Evolutionary conservation across 2,329 filamentous ascomycete genomes (phyloP), one percentile per base, ranked within the genome.

Genomic region (Aspergillus neoniger): DNA sequence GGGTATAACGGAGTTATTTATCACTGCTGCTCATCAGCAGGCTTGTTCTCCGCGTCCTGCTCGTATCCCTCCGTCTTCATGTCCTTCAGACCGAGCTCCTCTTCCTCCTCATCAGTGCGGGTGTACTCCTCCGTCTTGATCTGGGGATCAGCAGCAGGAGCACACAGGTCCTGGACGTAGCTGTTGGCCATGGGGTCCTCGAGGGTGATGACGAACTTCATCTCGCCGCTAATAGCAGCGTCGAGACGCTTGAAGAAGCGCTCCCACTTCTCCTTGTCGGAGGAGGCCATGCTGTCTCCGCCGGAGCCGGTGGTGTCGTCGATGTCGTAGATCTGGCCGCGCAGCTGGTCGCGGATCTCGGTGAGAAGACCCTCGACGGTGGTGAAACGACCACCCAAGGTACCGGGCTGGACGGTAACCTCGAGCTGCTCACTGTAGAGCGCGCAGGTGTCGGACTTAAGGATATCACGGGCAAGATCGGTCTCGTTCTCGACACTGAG

Each of bases 301-400:
- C 86, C 88, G 19, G 80, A 69, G 25, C 75, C 72, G 55, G 79
- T 76, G 41, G 81, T 81, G 57, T 86, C 86, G 19, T 85, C 86
- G 15, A 85, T 80, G 69, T 96, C 87, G 76, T 96, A 99, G 64
- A 98, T 96, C 72, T 96, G 91, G 52, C 85, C 86, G 73, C 89
- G 89, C 23, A 99, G 84, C 76, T 99, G 94, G 73, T 95, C 89
- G 63, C 93, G 90, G 61, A 99, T 91, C 74, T 99, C 91, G 0
- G 92, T 95, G 57, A 98, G 82, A 19, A 98, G 86, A 63, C 95
- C 95, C 77, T 99, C 95, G 19, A 99, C 89, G 0, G 95, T 99
- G 19, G 95, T 99, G 82, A 99, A 99, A 60, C 95, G 89, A 17
- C 95, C 95, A 62, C 95, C 95, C 17, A 99, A 86, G 0, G 95